phyloP scores from a whole-genome alignment of 352 stramenopile species.

The Pythium aphanidermatum region DNA sequence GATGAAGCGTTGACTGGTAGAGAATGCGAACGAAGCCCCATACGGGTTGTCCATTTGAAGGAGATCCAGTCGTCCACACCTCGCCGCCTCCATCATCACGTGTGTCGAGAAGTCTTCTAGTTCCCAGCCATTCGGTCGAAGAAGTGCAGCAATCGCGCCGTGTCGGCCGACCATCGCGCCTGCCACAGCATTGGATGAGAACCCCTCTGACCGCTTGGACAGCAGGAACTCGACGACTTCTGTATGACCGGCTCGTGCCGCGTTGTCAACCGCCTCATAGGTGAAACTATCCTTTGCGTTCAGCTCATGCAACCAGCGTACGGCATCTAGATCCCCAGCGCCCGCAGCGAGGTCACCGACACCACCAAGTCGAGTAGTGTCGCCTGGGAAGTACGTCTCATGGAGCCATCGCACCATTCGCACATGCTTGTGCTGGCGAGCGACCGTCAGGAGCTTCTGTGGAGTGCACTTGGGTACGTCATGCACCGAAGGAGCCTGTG shows the following conservation, averaged over 20 bases:
- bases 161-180: not conserved
- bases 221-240: slow-evolving; percentile 3
- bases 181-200: not conserved
- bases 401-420: slow-evolving; percentile 4
- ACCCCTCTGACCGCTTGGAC: not conserved
- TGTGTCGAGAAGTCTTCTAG: slow-evolving; percentile 1
- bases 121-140: not conserved
- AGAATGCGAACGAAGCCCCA: no score
- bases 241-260: not conserved
- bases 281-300: not conserved
- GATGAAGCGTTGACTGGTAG: no score
- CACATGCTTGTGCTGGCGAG: not conserved
- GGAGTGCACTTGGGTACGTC: no score
- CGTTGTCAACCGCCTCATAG: not conserved
- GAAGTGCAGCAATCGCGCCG: not conserved
- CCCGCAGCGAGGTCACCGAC: no score
- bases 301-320: no score
- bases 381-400: no score
- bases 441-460: not conserved
- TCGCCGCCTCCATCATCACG: not conserved
- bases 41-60: no score
- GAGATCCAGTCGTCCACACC: not conserved
- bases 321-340: no score
- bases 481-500: no score
- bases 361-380: no score